Percentiles rank a stretch among this genome's conserved stretches.
Evolutionary conservation across 179 eudicot genomes (phyloP).

Genomic region (Carnegiea gigantea): DNA sequence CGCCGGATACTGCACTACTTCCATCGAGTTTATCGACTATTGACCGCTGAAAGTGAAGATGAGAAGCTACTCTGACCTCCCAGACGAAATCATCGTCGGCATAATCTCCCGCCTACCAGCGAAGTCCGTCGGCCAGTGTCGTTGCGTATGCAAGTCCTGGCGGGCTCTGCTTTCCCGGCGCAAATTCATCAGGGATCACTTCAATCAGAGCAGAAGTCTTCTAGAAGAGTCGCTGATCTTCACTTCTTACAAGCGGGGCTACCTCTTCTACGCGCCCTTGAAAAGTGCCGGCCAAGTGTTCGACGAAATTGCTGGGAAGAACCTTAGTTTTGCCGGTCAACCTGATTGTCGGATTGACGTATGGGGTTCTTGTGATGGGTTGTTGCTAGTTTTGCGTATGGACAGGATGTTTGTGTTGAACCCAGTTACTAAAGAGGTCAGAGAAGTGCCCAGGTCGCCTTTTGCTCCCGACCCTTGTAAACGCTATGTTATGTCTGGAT

Average conservation of each 20-base stretch:
- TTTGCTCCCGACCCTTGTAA: neutral
- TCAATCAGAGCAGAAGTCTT: neutral
- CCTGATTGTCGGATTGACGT: neutral
- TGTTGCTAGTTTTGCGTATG: neutral
- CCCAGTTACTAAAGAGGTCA: neutral
- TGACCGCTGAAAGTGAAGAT: too few relatives aligned
- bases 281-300: too few relatives aligned
- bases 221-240: neutral
- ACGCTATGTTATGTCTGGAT: neutral
- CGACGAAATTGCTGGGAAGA: neutral
- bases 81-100: neutral
- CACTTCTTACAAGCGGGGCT: neutral
- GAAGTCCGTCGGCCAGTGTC: neutral
- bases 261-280: too few relatives aligned
- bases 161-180: neutral
- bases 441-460: neutral
- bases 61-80: too few relatives aligned
- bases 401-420: neutral
- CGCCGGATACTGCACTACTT: too few relatives aligned
- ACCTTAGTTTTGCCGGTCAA: neutral
- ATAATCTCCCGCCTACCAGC: neutral
- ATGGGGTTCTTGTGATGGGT: neutral
- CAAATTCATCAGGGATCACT: neutral
- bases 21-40: too few relatives aligned
- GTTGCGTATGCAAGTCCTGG: neutral